Percentiles rank a stretch among this genome's conserved stretches.
Evolutionary conservation across 2,329 filamentous ascomycete genomes (phyloP).

Genomic region (Paecilomyces sp.): DNA sequence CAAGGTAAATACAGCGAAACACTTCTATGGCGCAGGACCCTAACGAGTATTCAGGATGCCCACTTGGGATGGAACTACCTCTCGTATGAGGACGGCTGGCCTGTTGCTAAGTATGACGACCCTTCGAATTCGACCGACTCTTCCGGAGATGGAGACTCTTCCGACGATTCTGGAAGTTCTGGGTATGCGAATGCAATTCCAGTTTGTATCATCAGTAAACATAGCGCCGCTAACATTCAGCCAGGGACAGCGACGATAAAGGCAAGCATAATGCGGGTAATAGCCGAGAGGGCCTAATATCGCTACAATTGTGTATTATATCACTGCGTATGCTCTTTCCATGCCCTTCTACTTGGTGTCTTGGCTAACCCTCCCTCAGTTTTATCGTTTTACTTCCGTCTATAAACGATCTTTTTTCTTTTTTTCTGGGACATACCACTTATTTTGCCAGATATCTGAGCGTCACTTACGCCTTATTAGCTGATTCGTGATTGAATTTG

Average conservation of each 20-base stretch:
- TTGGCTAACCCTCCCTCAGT: background rate
- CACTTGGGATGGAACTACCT: conserved; percentile 31
- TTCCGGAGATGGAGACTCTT: too few relatives aligned
- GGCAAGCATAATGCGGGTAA: background rate
- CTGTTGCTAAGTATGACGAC: conserved; percentile 7
- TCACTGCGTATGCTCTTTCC: background rate
- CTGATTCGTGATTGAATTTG: background rate
- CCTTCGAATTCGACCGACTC: background rate
- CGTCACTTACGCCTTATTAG: background rate
- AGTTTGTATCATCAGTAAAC: background rate
- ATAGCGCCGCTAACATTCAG: background rate
- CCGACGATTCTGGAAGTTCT: background rate
- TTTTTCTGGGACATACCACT: background rate
- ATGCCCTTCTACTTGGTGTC: background rate
- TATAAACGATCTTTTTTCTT: background rate
- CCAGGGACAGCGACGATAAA: background rate
- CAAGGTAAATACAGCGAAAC: conserved; percentile 13
- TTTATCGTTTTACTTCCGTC: background rate
- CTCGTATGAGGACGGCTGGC: conserved; percentile 32
- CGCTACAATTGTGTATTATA: background rate
- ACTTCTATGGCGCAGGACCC: background rate
- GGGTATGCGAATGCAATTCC: background rate
- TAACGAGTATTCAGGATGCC: conserved; percentile 19
- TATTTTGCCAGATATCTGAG: background rate
- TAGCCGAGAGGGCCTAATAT: background rate